Conservation (phyloP, 306 rosid species). For the Adenanthera pavonina region DNA sequence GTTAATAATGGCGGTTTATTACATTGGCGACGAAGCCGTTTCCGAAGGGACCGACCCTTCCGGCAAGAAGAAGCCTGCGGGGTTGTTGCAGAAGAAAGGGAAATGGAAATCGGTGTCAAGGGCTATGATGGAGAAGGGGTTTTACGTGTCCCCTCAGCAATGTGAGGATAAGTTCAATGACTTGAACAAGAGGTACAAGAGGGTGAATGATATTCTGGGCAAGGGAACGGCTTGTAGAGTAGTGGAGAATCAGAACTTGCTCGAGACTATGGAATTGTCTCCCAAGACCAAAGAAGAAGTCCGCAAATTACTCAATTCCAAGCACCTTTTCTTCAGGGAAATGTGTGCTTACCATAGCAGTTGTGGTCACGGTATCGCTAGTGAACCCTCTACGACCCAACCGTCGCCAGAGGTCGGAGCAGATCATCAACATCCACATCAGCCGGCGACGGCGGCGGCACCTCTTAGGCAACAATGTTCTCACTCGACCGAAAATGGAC, state of each 20-base stretch:
- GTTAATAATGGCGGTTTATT: constrained; percentile 85
- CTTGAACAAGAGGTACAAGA: constrained; percentile 89
- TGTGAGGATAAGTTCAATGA: constrained; percentile 96
- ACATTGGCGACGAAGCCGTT: constrained; percentile 84
- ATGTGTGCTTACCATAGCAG: constrained; percentile 98
- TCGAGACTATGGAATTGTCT: constrained; percentile 83
- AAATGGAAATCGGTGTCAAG: constrained; percentile 95
- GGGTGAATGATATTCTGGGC: constrained; percentile 95
- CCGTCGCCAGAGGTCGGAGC: constrained; percentile 54
- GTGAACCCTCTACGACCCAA: constrained; percentile 16
- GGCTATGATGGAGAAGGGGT: constrained; percentile 95
- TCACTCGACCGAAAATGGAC: constrained; percentile 57
- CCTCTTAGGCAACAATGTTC: constrained; percentile 52
- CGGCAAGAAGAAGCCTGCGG: constrained; percentile 62
- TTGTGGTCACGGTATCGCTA: constrained; percentile 60
- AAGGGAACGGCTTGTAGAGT: constrained; percentile 89
- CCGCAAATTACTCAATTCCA: constrained; percentile 75
- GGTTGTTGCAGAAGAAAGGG: constrained; percentile 90
- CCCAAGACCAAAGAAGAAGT: constrained; percentile 82
- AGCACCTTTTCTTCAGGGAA: constrained; percentile 91
- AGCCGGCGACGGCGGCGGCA: constrained; percentile 11
- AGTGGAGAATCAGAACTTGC: constrained; percentile 78
- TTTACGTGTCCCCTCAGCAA: constrained; percentile 92
- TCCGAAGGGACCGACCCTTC: constrained; percentile 59
- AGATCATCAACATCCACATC: constrained; percentile 40